Conservation (phyloP, 139 green algal species). For the Spirogloea muscicola region DNA sequence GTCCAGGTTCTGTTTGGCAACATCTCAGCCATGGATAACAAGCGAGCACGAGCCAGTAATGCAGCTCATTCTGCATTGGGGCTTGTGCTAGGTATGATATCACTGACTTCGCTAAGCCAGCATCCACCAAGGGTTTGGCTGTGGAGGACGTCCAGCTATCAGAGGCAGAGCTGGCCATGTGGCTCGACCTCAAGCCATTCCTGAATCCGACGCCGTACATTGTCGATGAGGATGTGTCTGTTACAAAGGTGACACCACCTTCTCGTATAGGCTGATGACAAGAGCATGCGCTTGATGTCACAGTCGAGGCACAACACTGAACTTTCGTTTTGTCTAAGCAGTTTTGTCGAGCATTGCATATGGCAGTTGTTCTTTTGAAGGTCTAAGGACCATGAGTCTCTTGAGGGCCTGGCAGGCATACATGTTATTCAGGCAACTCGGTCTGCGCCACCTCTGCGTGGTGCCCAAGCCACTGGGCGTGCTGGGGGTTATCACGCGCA, state of each 20-base stretch:
- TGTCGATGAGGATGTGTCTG: conserved; percentile 40
- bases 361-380: background rate
- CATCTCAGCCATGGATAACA: too few relatives aligned
- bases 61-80: too few relatives aligned
- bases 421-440: conserved; percentile 75
- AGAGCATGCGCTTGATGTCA: too few relatives aligned
- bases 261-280: too few relatives aligned
- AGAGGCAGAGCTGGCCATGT: conserved; percentile 24
- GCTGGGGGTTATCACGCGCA: conserved; percentile 87
- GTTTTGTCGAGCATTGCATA: too few relatives aligned
- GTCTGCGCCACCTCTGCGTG: conserved; percentile 84
- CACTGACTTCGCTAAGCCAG: conserved; percentile 43
- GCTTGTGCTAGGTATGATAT: conserved; percentile 45
- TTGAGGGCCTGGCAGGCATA: conserved; percentile 46
- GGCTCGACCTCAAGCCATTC: conserved; percentile 45
- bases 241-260: conserved; percentile 55
- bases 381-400: background rate
- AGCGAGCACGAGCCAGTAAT: too few relatives aligned
- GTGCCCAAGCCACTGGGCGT: conserved; percentile 66
- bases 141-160: conserved; percentile 36
- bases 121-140: conserved; percentile 37
- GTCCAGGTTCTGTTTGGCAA: too few relatives aligned
- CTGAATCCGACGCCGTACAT: conserved; percentile 44
- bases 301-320: too few relatives aligned
- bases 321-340: too few relatives aligned